These are phyloP conservation scores for Cyphellophora europaea DNA, from an alignment of 2,329 filamentous ascomycete genomes.

Conservation along the genomic window DNA sequence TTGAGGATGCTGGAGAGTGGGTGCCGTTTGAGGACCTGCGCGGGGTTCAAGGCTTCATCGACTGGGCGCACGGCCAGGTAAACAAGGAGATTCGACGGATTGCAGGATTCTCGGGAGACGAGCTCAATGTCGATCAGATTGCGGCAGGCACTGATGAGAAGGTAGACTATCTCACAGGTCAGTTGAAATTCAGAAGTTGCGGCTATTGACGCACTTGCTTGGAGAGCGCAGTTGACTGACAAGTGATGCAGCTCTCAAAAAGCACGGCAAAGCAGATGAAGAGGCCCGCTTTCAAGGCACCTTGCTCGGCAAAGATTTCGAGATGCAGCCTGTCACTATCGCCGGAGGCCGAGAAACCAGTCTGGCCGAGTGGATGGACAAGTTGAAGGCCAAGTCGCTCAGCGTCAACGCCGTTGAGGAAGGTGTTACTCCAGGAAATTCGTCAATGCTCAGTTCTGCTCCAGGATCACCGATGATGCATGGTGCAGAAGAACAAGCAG, in stretches of 20 bases:
- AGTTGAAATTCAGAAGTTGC: no score
- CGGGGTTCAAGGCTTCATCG: conserved; percentile 68
- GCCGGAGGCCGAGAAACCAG: conserved; percentile 66
- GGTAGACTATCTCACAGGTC: conserved; percentile 62
- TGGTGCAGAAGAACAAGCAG: no score
- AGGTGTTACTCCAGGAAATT: neutral
- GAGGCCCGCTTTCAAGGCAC: conserved; percentile 81
- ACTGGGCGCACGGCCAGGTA: conserved; percentile 65
- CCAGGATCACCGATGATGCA: no score
- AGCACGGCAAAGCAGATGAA: conserved; percentile 76
- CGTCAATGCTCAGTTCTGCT: neutral
- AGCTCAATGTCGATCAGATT: conserved; percentile 38
- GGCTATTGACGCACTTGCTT: no score
- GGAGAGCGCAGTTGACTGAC: no score
- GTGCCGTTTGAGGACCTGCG: conserved; percentile 55
- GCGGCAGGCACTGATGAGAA: conserved; percentile 42
- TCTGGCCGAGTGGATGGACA: conserved; percentile 52
- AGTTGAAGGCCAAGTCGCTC: neutral
- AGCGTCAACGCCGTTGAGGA: neutral
- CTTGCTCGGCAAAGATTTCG: conserved; percentile 63
- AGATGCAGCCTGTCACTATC: conserved; percentile 63
- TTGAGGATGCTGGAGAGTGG: conserved; percentile 14
- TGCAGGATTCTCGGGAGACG: conserved; percentile 58
- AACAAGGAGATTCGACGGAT: conserved; percentile 76
- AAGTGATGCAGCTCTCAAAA: conserved; percentile 59